Conservation (phyloP, 2,329 filamentous ascomycete species). For the Fusarium sambucinum region DNA sequence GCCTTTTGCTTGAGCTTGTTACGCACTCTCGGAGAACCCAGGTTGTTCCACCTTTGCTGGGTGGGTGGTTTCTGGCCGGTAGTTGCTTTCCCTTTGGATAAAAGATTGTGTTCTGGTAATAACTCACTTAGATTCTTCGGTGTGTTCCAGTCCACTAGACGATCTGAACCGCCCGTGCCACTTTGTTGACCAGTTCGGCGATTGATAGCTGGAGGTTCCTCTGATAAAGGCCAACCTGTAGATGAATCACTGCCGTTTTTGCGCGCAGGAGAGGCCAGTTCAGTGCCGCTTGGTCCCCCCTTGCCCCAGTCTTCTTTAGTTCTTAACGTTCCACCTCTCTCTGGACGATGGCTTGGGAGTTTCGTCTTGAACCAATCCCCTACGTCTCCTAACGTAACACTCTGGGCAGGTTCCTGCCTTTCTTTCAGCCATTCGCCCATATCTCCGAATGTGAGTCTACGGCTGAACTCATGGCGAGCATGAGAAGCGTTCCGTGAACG, state of each 20-base stretch:
- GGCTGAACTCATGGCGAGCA: not conserved
- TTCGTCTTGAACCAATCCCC: slow-evolving; percentile 60
- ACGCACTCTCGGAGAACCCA: slow-evolving; percentile 11
- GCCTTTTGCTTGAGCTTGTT: slow-evolving; percentile 8
- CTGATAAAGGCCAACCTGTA: not conserved
- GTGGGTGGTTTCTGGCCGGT: not conserved
- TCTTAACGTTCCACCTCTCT: slow-evolving; percentile 63
- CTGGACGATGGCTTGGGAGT: slow-evolving; percentile 62
- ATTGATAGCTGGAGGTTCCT: slow-evolving; percentile 28
- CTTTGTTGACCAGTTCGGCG: slow-evolving; percentile 30
- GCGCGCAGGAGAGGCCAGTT: not conserved
- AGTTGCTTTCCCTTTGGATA: not conserved
- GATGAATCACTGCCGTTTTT: not conserved
- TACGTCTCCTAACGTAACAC: slow-evolving; percentile 43
- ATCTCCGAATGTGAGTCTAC: slow-evolving; percentile 15
- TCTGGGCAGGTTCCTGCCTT: slow-evolving; percentile 28
- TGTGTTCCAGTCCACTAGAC: slow-evolving; percentile 54
- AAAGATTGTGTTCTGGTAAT: not conserved
- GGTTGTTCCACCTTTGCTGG: slow-evolving; percentile 38
- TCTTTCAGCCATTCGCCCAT: slow-evolving; percentile 58
- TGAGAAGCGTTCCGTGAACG: not conserved
- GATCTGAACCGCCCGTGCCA: slow-evolving; percentile 48
- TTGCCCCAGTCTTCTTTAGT: slow-evolving; percentile 48
- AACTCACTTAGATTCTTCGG: slow-evolving; percentile 46
- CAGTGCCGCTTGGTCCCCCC: slow-evolving; percentile 19